Conservation (phyloP, 805 yeast genomes). For the Nakazawaea ishiwadae region DNA sequence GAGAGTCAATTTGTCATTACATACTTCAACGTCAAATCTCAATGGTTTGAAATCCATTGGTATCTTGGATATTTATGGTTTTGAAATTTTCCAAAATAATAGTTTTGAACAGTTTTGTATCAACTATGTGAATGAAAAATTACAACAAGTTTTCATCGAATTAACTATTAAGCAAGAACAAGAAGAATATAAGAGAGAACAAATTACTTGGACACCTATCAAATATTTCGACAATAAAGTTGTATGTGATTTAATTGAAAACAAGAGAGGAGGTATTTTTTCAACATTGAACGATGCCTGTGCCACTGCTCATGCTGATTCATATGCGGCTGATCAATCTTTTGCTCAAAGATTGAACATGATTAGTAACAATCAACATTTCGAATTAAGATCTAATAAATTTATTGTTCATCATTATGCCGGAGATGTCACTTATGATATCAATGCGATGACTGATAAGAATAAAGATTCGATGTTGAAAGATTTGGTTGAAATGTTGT, state of each 20-base stretch:
- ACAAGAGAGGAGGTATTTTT: slow-evolving; percentile 89
- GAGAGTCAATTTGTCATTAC: slow-evolving; percentile 78
- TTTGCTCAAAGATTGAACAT: slow-evolving; percentile 87
- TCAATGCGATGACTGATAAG: slow-evolving; percentile 89
- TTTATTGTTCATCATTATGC: slow-evolving; percentile 95
- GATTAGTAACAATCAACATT: slow-evolving; percentile 79
- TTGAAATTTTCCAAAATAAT: slow-evolving; percentile 92
- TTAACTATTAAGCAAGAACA: slow-evolving; percentile 95
- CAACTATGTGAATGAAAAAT: slow-evolving; percentile 91
- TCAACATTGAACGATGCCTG: slow-evolving; percentile 96
- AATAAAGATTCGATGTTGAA: slow-evolving; percentile 92
- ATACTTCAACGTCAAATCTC: slow-evolving; percentile 15
- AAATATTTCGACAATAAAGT: slow-evolving; percentile 93
- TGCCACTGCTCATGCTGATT: slow-evolving; percentile 98
- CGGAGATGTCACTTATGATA: slow-evolving; percentile 94
- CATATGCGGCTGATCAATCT: slow-evolving; percentile 93
- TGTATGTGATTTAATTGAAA: slow-evolving; percentile 95
- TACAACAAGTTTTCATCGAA: slow-evolving; percentile 95
- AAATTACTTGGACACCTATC: slow-evolving; percentile 96
- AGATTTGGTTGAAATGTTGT: slow-evolving; percentile 76
- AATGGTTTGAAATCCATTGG: slow-evolving; percentile 64
- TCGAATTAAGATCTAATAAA: slow-evolving; percentile 82
- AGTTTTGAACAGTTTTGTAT: slow-evolving; percentile 95
- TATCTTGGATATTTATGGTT: slow-evolving; percentile 92
- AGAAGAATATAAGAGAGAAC: slow-evolving; percentile 93